Evolutionary conservation across 768 basidiomycete species (phyloP).

Genomic region (Pilatotrama ljubarskyi): DNA sequence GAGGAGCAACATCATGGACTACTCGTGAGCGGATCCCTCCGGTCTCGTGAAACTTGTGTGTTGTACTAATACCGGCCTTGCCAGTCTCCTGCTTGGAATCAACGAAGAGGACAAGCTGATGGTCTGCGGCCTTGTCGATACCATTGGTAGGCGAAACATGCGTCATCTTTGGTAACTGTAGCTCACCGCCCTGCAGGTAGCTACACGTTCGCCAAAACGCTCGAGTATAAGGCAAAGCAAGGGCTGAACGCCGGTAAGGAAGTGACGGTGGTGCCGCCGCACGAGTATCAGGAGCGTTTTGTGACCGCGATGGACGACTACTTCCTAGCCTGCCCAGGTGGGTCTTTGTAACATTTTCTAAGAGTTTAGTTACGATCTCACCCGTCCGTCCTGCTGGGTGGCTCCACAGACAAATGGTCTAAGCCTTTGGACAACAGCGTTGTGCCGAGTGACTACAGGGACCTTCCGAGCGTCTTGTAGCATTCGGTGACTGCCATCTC

Average conservation of each 20-base stretch:
- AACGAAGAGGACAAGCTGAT: slow-evolving; percentile 67
- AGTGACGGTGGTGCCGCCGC: slow-evolving; percentile 77
- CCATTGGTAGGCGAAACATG: slow-evolving; percentile 51
- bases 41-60: not conserved
- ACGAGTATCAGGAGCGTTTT: slow-evolving; percentile 79
- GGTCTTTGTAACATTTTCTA: slow-evolving; percentile 16
- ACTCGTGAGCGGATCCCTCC: slow-evolving; percentile 57
- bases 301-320: slow-evolving; percentile 71
- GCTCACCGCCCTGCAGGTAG: slow-evolving; percentile 44
- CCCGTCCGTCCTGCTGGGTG: not conserved
- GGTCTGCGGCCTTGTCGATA: slow-evolving; percentile 80
- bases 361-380: not conserved
- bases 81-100: slow-evolving; percentile 70
- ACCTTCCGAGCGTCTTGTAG: slow-evolving; percentile 36
- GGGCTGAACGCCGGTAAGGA: slow-evolving; percentile 69
- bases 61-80: not conserved
- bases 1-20: slow-evolving; percentile 83
- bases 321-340: slow-evolving; percentile 76
- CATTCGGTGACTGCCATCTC: too few relatives aligned
- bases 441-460: slow-evolving; percentile 28
- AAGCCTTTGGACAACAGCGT: slow-evolving; percentile 35
- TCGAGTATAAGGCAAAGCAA: slow-evolving; percentile 86
- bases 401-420: slow-evolving; percentile 38
- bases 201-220: slow-evolving; percentile 82
- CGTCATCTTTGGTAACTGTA: too few relatives aligned